Conservation (phyloP, 305 asterid genomes). For the Stenogyne calaminthoides region DNA sequence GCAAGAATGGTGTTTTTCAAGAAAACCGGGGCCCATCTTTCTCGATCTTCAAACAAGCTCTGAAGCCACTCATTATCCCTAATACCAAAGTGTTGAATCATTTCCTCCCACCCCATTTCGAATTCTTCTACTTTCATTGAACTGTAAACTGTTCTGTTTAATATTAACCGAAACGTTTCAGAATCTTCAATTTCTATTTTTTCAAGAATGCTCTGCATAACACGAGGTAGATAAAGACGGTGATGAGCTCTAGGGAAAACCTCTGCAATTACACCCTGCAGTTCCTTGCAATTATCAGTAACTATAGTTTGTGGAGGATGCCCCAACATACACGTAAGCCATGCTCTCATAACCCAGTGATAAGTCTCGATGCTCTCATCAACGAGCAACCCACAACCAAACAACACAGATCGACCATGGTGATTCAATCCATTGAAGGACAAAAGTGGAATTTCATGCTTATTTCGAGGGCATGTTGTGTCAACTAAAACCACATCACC, state of each 20-base stretch:
- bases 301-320: constrained; percentile 76
- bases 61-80: constrained; percentile 59
- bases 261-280: constrained; percentile 65
- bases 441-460: constrained; percentile 52
- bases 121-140: constrained; percentile 68
- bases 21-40: constrained; percentile 82
- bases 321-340: constrained; percentile 84
- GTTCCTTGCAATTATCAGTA: constrained; percentile 57
- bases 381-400: constrained; percentile 71
- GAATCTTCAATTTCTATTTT: constrained; percentile 47
- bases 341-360: constrained; percentile 80
- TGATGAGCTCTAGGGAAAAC: constrained; percentile 80
- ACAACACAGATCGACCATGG: constrained; percentile 59
- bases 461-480: constrained; percentile 51
- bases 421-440: constrained; percentile 76
- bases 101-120: constrained; percentile 79
- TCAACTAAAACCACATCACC: constrained; percentile 75
- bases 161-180: constrained; percentile 46
- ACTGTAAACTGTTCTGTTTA: constrained; percentile 53
- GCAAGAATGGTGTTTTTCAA: constrained; percentile 61
- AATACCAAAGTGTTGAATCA: constrained; percentile 56
- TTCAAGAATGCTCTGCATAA: constrained; percentile 50
- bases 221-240: constrained; percentile 53
- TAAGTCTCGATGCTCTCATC: constrained; percentile 67
- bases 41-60: constrained; percentile 67